These are phyloP conservation scores for Asterophora lycoperdoides DNA, from an alignment of 768 basidiomycete genomes.

Conservation along the genomic window DNA sequence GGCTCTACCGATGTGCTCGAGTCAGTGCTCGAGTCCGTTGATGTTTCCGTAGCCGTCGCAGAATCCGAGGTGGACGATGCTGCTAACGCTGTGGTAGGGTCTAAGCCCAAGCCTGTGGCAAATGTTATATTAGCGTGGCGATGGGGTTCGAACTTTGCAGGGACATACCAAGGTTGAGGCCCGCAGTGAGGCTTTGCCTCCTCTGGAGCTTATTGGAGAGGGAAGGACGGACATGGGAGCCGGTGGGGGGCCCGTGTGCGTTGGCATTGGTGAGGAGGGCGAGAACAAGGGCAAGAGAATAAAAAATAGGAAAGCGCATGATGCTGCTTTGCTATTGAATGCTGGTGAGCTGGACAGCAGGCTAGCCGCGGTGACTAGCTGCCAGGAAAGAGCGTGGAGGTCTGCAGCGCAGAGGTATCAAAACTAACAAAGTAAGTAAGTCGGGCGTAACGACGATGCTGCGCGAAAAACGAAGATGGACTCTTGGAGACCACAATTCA, in stretches of 20 bases:
- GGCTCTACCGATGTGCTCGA: too few relatives aligned
- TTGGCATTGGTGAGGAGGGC: slow-evolving; percentile 24
- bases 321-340: slow-evolving; percentile 9
- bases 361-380: slow-evolving; percentile 7
- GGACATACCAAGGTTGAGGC: slow-evolving; percentile 1
- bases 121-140: not conserved
- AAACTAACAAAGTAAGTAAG: too few relatives aligned
- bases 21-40: not conserved
- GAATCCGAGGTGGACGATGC: slow-evolving; percentile 1
- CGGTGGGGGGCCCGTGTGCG: slow-evolving; percentile 34
- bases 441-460: too few relatives aligned
- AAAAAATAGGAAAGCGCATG: slow-evolving; percentile 30
- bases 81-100: not conserved
- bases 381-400: slow-evolving; percentile 16
- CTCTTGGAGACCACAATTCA: too few relatives aligned
- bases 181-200: slow-evolving; percentile 7
- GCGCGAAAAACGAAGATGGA: too few relatives aligned
- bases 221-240: slow-evolving; percentile 32
- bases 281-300: slow-evolving; percentile 24
- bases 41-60: not conserved
- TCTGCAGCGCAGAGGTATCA: too few relatives aligned
- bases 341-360: slow-evolving; percentile 13
- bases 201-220: slow-evolving; percentile 18
- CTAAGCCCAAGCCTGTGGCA: not conserved
- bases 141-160: not conserved